A percentile compares a stretch with the other conserved stretches of the same genome.
These are phyloP conservation scores for Bathelium albidoporum DNA, from an alignment of 495 filamentous ascomycete species.

Conservation along the genomic window DNA sequence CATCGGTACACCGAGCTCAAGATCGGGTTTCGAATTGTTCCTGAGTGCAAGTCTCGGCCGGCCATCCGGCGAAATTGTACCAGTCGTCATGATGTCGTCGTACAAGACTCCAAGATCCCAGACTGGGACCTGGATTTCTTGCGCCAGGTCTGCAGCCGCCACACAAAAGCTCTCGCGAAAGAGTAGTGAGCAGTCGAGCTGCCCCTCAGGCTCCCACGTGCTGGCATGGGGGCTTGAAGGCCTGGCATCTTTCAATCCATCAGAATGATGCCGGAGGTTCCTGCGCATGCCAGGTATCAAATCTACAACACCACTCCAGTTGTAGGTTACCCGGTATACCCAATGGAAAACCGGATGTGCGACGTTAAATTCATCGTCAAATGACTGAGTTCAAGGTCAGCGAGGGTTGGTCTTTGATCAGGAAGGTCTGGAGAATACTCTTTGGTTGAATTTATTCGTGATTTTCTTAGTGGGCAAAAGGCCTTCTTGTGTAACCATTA, in stretches of 20 bases:
- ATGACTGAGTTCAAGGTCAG: constrained; percentile 36
- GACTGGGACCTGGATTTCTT: constrained; percentile 50
- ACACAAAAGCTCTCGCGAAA: constrained; percentile 86
- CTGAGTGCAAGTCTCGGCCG: constrained; percentile 5
- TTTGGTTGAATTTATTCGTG: constrained; percentile 65
- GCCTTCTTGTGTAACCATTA: constrained; percentile 74
- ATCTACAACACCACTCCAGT: constrained; percentile 59
- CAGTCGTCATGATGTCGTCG: constrained; percentile 63
- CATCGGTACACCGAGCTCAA: constrained; percentile 8
- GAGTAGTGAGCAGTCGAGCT: constrained; percentile 57
- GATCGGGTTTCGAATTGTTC: constrained; percentile 7
- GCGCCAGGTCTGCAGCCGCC: constrained; percentile 62
- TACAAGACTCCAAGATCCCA: constrained; percentile 62
- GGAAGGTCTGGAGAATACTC: constrained; percentile 30
- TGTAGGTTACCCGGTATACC: constrained; percentile 68
- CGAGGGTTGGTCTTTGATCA: constrained; percentile 3
- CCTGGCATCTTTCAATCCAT: constrained; percentile 12
- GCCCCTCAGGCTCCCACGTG: constrained; percentile 13
- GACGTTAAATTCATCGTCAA: constrained; percentile 65
- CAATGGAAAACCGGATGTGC: constrained; percentile 77
- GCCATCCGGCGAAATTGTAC: constrained; percentile 31
- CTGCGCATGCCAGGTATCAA: constrained; percentile 63
- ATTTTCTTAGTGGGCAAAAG: constrained; percentile 73
- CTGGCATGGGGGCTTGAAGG: constrained; percentile 15
- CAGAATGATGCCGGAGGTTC: constrained; percentile 24